Conservation (phyloP, 371 early-diverging fungal genomes). For the Saksenaea oblongispora region DNA sequence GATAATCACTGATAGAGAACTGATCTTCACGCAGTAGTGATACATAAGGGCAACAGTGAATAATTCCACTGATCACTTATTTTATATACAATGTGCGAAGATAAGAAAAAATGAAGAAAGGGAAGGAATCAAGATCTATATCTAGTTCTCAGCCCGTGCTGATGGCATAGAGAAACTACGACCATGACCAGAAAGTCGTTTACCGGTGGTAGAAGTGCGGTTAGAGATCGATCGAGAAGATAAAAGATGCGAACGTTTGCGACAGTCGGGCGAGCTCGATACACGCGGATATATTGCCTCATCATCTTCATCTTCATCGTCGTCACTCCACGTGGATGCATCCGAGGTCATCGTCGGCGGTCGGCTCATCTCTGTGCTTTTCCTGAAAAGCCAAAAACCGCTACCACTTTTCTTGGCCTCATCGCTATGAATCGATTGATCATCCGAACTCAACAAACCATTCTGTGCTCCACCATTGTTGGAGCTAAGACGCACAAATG, state of each 20-base stretch:
- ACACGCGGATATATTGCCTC: neutral
- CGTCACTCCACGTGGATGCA: slow-evolving; percentile 18
- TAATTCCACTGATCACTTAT: too few species aligned
- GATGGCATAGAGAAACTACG: slow-evolving; percentile 26
- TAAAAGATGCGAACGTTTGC: neutral
- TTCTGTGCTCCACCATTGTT: slow-evolving; percentile 18
- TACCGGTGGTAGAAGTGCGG: slow-evolving; percentile 8
- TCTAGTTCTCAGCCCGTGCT: slow-evolving; percentile 3
- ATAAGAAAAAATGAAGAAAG: neutral
- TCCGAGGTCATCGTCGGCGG: slow-evolving; percentile 19
- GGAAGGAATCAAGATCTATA: too few species aligned
- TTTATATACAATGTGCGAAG: neutral
- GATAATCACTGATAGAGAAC: too few species aligned
- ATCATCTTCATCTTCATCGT: slow-evolving; percentile 15
- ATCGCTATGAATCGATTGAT: slow-evolving; percentile 6
- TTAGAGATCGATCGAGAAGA: slow-evolving; percentile 4
- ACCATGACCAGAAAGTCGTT: slow-evolving; percentile 18
- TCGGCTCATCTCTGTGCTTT: slow-evolving; percentile 22
- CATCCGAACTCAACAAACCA: slow-evolving; percentile 20
- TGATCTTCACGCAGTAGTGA: too few species aligned
- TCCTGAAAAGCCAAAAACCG: slow-evolving; percentile 27
- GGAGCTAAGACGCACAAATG: slow-evolving; percentile 19
- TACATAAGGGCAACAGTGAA: too few species aligned
- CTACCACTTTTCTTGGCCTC: slow-evolving; percentile 11
- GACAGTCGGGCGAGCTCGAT: neutral